phyloP scores from a whole-genome alignment of 331 rosid species.

The Telfairia occidentalis region DNA sequence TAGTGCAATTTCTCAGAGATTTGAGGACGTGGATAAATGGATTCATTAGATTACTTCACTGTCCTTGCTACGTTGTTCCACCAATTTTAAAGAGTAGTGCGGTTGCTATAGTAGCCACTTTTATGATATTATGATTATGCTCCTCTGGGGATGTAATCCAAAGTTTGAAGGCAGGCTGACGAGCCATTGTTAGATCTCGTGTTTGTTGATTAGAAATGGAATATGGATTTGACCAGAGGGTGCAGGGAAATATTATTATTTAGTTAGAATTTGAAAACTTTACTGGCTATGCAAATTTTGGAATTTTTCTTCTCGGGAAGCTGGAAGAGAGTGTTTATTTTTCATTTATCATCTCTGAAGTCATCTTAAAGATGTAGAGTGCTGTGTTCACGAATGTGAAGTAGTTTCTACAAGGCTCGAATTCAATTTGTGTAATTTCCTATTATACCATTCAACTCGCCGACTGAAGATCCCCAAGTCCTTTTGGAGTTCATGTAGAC shows the following conservation, averaged over 20 bases:
- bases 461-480: background rate
- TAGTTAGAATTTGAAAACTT: background rate
- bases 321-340: background rate
- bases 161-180: background rate
- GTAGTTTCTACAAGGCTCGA: background rate
- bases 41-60: constrained; percentile 7
- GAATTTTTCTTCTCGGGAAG: background rate
- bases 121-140: background rate
- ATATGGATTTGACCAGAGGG: background rate
- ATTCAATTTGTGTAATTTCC: background rate
- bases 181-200: background rate
- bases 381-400: background rate
- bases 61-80: background rate
- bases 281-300: background rate
- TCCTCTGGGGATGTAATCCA: background rate
- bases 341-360: background rate
- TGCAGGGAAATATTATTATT: background rate
- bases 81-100: background rate
- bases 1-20: constrained; percentile 35
- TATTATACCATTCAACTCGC: background rate
- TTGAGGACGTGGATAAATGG: constrained; percentile 43
- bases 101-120: background rate
- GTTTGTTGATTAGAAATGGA: background rate
- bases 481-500: background rate
- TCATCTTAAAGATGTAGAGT: background rate